Evolutionary conservation across 2,329 filamentous ascomycete genomes (phyloP).

Genomic region (Penicillium sclerotigenum): DNA sequence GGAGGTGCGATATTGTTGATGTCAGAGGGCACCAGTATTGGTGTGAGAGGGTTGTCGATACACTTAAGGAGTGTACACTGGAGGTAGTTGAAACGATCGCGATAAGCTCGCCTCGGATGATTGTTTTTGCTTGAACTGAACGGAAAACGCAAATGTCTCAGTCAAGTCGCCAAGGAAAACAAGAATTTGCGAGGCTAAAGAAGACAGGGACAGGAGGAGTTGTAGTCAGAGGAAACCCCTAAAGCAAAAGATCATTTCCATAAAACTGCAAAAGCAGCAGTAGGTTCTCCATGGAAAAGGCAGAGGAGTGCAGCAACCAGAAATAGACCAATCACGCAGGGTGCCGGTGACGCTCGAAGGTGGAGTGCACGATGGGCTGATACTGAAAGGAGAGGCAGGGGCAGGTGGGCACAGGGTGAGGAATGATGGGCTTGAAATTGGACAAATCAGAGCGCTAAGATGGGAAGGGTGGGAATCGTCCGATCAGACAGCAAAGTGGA

Average conservation of each 20-base stretch:
- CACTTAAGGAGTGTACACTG: conserved; percentile 5
- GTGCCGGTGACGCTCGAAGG: conserved; percentile 23
- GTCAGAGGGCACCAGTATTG: conserved; percentile 3
- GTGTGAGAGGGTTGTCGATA: conserved; percentile 9
- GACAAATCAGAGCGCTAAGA: conserved; percentile 17
- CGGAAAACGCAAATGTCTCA: conserved; percentile 11
- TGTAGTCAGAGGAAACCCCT: conserved; percentile 1
- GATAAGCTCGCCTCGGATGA: conserved; percentile 23
- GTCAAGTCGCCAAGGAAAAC: conserved; percentile 14
- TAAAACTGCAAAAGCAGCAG: conserved; percentile 9
- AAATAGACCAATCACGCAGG: conserved; percentile 31
- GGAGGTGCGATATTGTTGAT: conserved; percentile 2
- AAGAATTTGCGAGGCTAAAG: conserved; percentile 2
- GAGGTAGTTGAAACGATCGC: conserved; percentile 11
- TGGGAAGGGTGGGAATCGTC: conserved; percentile 18
- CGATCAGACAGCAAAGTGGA: conserved; percentile 20
- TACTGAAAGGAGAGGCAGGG: conserved; percentile 20
- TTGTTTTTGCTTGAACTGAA: conserved; percentile 16
- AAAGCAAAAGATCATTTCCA: conserved; percentile 4
- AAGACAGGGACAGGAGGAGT: conserved; percentile 5
- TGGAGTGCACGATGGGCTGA: conserved; percentile 33
- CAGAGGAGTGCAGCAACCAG: conserved; percentile 15
- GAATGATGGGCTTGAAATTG: conserved; percentile 17
- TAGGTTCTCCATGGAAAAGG: conserved; percentile 18
- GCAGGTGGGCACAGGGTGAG: conserved; percentile 15